Evolutionary conservation across 2,329 filamentous ascomycete species (phyloP).

Genomic region (Fusarium algeriense): DNA sequence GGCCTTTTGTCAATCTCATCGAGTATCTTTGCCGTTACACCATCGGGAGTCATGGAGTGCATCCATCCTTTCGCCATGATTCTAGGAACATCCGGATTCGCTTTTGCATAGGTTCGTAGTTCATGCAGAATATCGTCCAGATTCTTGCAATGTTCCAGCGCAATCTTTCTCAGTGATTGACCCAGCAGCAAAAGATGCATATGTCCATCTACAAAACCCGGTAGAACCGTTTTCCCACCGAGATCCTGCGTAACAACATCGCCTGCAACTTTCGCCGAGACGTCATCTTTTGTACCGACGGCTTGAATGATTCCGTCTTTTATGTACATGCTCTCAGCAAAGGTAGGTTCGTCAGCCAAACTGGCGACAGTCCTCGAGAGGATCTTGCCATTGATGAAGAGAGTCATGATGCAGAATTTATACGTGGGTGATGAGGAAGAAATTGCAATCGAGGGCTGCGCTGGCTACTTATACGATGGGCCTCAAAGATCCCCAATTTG

Average conservation of each 20-base stretch:
- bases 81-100: slow-evolving; percentile 60
- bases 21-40: slow-evolving; percentile 59
- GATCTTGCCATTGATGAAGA: slow-evolving; percentile 50
- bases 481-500: not conserved
- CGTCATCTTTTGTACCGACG: slow-evolving; percentile 49
- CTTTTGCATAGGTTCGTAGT: slow-evolving; percentile 60
- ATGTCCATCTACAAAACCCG: slow-evolving; percentile 70
- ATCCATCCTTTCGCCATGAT: slow-evolving; percentile 69
- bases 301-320: slow-evolving; percentile 52
- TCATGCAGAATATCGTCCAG: slow-evolving; percentile 62
- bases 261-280: slow-evolving; percentile 38
- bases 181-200: slow-evolving; percentile 68
- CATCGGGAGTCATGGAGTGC: slow-evolving; percentile 61
- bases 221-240: slow-evolving; percentile 57
- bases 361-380: slow-evolving; percentile 43
- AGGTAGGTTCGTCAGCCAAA: slow-evolving; percentile 45
- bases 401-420: slow-evolving; percentile 25
- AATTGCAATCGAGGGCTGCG: not conserved
- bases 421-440: not conserved
- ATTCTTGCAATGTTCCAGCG: slow-evolving; percentile 61
- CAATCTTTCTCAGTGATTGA: slow-evolving; percentile 64
- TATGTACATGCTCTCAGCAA: slow-evolving; percentile 52
- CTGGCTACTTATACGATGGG: slow-evolving; percentile 29
- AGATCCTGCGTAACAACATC: slow-evolving; percentile 45
- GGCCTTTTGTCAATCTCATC: slow-evolving; percentile 67